Evolutionary conservation across 106 monocot genomes (phyloP), one percentile per base, ranked within the genome.

Genomic region (Vanilla planifolia): DNA sequence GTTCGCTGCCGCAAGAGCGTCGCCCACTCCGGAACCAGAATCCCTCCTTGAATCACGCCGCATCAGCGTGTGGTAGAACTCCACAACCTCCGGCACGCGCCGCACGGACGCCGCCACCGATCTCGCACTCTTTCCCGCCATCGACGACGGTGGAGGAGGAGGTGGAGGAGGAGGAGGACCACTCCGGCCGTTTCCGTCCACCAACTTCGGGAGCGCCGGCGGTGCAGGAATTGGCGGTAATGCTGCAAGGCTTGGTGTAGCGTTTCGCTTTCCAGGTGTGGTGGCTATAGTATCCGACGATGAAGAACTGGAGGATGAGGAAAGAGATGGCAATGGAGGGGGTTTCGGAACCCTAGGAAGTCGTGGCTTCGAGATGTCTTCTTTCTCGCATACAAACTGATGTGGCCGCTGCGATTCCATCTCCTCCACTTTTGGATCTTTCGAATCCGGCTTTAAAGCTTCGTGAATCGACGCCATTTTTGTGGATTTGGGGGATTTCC

Each of bases 41-140:
- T 88, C 82, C 69, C 79, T 61, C 79, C 72, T 91, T 9, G 91
- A 79, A 40, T 98, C 96, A 29, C 96, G 57, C 53, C 88, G 59
- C 96, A 98, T 92, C 51, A 98, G 47, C 15, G 96, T 88, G 60
- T 92, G 96, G 74, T 98, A 98, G 61, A 98, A 92, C 81, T 98
- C 96, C 25, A 92, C 96, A 35, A 98, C 88, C 74, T 98, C 96
- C 20, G 96, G 96, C 46, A 84, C 88, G 2, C 96, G 67, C 61
- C 77, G 70, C 33, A 98, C 91, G 13, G 67, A 67, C 35, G 66
- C 61, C 0, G 62, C 46, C 11, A 20, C 47, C 3, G 60, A 43
- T 43, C 25, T 81, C 30, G 6, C 11, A 4, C 80, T 78, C 61
- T 43, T 84, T 14, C 34, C 19, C 2, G 67, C 60, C 35, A 79